Evolutionary conservation across 2,329 filamentous ascomycete genomes (phyloP).

Genomic region (Cercospora sp.): DNA sequence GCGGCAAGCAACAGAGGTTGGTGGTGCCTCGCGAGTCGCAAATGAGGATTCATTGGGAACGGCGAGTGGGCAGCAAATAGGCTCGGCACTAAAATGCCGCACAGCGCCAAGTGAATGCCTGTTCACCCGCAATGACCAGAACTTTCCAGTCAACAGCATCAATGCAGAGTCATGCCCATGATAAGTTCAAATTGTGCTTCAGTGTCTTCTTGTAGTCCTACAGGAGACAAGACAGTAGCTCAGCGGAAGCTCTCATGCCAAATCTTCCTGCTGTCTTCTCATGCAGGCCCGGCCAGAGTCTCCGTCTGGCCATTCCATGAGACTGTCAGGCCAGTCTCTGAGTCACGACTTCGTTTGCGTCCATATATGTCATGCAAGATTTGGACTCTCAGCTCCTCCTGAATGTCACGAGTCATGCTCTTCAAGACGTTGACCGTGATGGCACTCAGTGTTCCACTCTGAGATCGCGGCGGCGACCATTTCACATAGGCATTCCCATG

Average conservation of each 20-base stretch:
- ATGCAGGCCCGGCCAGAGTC: not conserved
- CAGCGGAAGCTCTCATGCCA: not conserved
- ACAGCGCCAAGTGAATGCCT: not conserved
- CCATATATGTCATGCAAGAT: constrained; percentile 8
- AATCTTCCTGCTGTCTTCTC: not conserved
- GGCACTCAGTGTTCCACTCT: not conserved
- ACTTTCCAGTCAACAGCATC: not conserved
- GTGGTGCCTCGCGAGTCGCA: not conserved
- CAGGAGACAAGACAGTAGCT: not conserved
- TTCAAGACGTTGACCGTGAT: not conserved
- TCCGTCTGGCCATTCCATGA: not conserved
- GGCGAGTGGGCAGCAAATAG: not conserved
- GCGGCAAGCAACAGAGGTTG: not conserved
- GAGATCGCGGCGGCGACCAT: constrained; percentile 3
- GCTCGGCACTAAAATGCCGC: not conserved
- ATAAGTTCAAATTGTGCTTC: not conserved
- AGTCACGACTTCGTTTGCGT: not conserved
- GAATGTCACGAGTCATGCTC: not conserved
- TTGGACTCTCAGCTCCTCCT: not conserved
- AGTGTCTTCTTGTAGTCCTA: not conserved
- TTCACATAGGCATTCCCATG: constrained; percentile 10
- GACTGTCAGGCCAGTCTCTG: not conserved
- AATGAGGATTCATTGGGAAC: not conserved
- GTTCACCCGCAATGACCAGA: not conserved
- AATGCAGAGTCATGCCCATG: not conserved